Base-by-base conservation (phyloP, 75 land plant genomes). In the Cryptomeria japonica region DNA sequence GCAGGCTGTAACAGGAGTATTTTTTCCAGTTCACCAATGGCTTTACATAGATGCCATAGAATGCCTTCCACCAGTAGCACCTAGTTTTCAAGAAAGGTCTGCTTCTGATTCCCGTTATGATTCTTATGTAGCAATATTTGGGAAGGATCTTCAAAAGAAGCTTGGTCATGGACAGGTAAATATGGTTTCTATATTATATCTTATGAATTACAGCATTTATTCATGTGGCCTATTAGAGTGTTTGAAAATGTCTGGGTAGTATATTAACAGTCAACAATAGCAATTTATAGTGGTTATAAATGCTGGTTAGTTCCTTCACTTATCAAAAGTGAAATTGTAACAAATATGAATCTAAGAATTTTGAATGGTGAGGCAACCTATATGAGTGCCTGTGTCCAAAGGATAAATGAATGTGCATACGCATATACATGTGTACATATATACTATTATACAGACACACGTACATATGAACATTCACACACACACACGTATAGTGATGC, bases 21-120 rank as follows among this genome's bases (percentile, higher is more conserved):
- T 89, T 90, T 89, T 55, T 38, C 93, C 93, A 14, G 19, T 93
- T 77, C 87, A 89, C 82, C 93, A 93, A 76, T 93, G 93, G 93
- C 86, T 93, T 38, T 93, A 93, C 78, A 86, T 89, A 41, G 93
- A 93, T 92, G 93, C 93, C 32, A 72, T 88, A 46, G 93, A 92
- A 55, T 92, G 93, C 53, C 84, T 89, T 58, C 93, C 93, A 49
- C 22, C 87, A 14, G 39, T 83, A 38, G 41, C 86, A 72, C 87
- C 88, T 34, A 16, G 68, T 83, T 85, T 87, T 41, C 72, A 89
- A 83, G 93, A 91, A 19, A 89, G 90, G 64, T 38, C 88, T 76
- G 84, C 90, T 41, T 37, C 58, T 86, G 87, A 89, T 41, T 89
- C 93, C 73, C 92, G 93, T 14, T 93, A 93, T 83, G 93, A 89